These are phyloP conservation scores for Myxozyma neglecta DNA, from an alignment of 805 yeast genomes.

Conservation along the genomic window DNA sequence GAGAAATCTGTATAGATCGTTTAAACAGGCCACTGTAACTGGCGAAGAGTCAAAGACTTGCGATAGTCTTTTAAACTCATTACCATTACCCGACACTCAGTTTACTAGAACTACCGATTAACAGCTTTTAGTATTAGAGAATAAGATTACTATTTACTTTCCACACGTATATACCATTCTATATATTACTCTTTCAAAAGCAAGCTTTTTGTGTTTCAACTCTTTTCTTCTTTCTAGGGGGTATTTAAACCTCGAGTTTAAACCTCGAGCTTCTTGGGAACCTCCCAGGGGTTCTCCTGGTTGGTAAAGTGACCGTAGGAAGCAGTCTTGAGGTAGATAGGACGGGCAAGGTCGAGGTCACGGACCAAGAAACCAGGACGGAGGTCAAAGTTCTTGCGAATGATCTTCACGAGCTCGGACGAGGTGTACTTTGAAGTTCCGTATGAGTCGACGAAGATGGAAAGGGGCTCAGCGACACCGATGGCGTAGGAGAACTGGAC, in stretches of 20 bases:
- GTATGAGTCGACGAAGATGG: constrained; percentile 95
- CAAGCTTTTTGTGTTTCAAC: neutral
- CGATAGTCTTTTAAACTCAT: constrained; percentile 2
- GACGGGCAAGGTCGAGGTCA: constrained; percentile 97
- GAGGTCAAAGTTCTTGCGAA: constrained; percentile 92
- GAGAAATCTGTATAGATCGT: neutral
- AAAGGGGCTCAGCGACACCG: constrained; percentile 99
- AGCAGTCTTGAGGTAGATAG: constrained; percentile 98
- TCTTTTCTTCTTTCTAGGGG: neutral
- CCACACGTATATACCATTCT: neutral
- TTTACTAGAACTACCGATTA: neutral
- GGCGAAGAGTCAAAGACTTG: too few relatives aligned
- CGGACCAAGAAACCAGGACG: constrained; percentile 99
- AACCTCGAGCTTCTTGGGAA: constrained; percentile 60
- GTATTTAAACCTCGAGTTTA: constrained; percentile 31
- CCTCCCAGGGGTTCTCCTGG: constrained; percentile 98
- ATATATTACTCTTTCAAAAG: neutral
- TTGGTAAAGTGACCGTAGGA: constrained; percentile 99
- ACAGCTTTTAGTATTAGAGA: neutral
- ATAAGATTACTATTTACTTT: neutral
- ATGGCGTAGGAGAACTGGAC: constrained; percentile 99
- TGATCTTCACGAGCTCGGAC: constrained; percentile 85
- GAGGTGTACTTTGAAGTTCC: constrained; percentile 93
- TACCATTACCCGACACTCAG: constrained; percentile 13
- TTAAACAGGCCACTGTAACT: too few relatives aligned